Percentiles rank a stretch among this genome's conserved stretches.
These are phyloP conservation scores for Ophiostoma ips DNA, from an alignment of 2,329 filamentous ascomycete genomes.

Conservation along the genomic window DNA sequence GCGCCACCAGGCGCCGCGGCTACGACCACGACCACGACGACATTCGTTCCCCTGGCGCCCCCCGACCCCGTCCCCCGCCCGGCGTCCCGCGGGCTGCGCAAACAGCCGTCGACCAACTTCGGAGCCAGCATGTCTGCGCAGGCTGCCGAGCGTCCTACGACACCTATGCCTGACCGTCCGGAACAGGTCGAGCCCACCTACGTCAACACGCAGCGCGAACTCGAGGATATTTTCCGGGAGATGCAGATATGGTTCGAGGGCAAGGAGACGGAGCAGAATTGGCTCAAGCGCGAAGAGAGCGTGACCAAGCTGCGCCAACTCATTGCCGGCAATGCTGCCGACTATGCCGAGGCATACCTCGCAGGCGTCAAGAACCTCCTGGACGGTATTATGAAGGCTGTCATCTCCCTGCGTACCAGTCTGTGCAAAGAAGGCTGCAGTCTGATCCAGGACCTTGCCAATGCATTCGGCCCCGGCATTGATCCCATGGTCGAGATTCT, in stretches of 20 bases:
- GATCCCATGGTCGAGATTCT: slow-evolving; percentile 84
- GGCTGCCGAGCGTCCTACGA: slow-evolving; percentile 37
- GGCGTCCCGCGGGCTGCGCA: slow-evolving; percentile 17
- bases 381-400: slow-evolving; percentile 78
- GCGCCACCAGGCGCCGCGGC: slow-evolving; percentile 30
- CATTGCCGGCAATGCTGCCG: slow-evolving; percentile 67
- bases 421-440: slow-evolving; percentile 76
- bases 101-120: slow-evolving; percentile 21
- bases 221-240: slow-evolving; percentile 75
- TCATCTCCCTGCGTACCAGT: slow-evolving; percentile 75
- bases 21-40: slow-evolving; percentile 15
- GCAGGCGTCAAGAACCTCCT: slow-evolving; percentile 57
- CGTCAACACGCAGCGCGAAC: slow-evolving; percentile 68
- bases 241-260: slow-evolving; percentile 79
- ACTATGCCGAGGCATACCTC: slow-evolving; percentile 61
- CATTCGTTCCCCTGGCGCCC: background rate
- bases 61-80: slow-evolving; percentile 26
- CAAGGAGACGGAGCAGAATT: slow-evolving; percentile 81
- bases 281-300: slow-evolving; percentile 73
- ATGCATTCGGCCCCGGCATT: slow-evolving; percentile 59
- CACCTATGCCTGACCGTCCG: slow-evolving; percentile 48
- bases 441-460: slow-evolving; percentile 72
- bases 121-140: slow-evolving; percentile 38
- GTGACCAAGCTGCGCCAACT: slow-evolving; percentile 63
- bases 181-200: slow-evolving; percentile 68